Conservation (phyloP, 192 early-diverging fungal genomes). For the Backusella mclennaniae region DNA sequence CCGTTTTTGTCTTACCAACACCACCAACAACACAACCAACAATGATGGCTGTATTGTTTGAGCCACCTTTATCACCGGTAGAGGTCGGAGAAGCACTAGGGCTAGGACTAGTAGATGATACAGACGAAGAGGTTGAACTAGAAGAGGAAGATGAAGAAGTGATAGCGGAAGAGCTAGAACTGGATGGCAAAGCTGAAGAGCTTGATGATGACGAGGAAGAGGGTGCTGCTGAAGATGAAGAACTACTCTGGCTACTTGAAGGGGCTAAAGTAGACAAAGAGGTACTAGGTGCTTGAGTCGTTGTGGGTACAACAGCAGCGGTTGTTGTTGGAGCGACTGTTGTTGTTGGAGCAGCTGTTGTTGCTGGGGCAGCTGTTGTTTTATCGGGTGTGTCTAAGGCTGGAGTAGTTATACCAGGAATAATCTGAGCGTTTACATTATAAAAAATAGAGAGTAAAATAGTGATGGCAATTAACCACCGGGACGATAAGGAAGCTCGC, state of each 20-base stretch:
- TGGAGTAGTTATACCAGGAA: neutral
- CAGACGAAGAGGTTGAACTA: neutral
- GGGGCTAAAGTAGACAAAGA: neutral
- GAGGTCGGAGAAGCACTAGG: neutral
- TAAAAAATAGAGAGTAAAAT: neutral
- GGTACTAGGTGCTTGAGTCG: neutral
- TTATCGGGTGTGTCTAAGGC: neutral
- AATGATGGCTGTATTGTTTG: conserved; percentile 15
- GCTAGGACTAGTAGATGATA: neutral
- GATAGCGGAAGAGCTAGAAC: neutral
- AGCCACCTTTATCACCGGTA: neutral
- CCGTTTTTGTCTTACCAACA: conserved; percentile 19
- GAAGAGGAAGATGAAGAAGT: neutral
- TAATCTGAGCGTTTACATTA: neutral
- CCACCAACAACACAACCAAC: conserved; percentile 28
- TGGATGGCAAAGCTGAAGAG: conserved; percentile 4
- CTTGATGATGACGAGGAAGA: neutral
- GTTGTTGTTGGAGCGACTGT: neutral
- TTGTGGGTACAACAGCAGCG: neutral
- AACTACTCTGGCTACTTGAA: neutral
- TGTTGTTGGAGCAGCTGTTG: neutral
- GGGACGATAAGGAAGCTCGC: neutral
- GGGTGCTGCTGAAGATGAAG: neutral
- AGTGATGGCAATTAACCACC: conserved; percentile 1
- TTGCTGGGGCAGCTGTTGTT: neutral